phyloP scores from a whole-genome alignment of 2,329 filamentous ascomycete genomes.

The Rhinocladiella mackenziei region DNA sequence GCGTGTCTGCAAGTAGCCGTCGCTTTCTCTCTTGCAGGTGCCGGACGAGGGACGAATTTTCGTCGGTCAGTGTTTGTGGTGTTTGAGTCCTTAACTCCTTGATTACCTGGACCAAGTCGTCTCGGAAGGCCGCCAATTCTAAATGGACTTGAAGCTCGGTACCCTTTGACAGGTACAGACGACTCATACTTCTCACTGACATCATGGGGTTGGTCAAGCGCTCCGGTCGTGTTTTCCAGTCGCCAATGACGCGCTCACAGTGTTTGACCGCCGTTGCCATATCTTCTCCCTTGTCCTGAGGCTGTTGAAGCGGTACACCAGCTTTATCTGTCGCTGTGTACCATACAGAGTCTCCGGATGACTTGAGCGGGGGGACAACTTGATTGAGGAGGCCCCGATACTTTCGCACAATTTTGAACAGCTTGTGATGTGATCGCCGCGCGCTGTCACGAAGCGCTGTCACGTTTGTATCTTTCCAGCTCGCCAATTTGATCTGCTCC shows the following conservation, averaged over 20 bases:
- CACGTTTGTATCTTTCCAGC: conserved; percentile 98
- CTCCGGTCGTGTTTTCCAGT: conserved; percentile 50
- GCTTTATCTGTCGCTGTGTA: conserved; percentile 35
- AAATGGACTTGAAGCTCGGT: conserved; percentile 54
- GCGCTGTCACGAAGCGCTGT: conserved; percentile 83
- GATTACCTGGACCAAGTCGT: conserved; percentile 63
- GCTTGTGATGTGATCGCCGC: conserved; percentile 80
- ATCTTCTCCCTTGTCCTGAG: conserved; percentile 30
- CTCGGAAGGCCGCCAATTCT: conserved; percentile 65
- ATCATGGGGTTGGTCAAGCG: conserved; percentile 67
- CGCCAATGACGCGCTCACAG: conserved; percentile 31
- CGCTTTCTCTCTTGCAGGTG: conserved; percentile 88
- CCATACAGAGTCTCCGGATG: conserved; percentile 55
- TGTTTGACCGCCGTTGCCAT: conserved; percentile 27
- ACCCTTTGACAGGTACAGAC: conserved; percentile 53
- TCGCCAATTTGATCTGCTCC: conserved; percentile 86
- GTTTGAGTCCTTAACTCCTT: conserved; percentile 77
- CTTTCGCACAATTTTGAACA: conserved; percentile 87
- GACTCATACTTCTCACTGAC: conserved; percentile 71
- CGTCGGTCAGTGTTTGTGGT: conserved; percentile 72
- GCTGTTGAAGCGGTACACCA: conserved; percentile 24
- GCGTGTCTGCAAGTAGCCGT: conserved; percentile 81
- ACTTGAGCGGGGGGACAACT: conserved; percentile 64
- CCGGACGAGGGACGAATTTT: conserved; percentile 78
- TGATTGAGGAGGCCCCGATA: conserved; percentile 76